A percentile compares a stretch with the other conserved stretches of the same genome.
Evolutionary conservation across 2,329 filamentous ascomycete genomes (phyloP).

Genomic region (Cryphonectria japonica): DNA sequence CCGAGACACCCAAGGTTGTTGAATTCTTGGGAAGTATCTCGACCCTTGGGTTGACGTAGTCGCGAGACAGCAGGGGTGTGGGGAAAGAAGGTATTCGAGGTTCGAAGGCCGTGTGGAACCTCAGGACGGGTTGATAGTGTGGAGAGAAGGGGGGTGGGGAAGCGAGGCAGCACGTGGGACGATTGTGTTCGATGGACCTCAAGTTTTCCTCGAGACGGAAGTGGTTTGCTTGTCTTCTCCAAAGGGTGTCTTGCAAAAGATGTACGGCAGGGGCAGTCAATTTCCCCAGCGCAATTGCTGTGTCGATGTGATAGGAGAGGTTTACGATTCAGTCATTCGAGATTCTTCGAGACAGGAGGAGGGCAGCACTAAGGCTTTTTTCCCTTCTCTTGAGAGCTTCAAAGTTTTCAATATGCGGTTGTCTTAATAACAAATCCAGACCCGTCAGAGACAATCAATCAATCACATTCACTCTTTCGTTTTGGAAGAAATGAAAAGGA

Average conservation of each 20-base stretch:
- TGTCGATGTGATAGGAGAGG: slow-evolving; percentile 5
- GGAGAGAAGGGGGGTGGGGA: slow-evolving; percentile 12
- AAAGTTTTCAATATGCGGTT: background rate
- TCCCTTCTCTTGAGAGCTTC: background rate
- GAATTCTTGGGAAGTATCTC: slow-evolving; percentile 21
- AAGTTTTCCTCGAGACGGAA: background rate
- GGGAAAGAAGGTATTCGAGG: slow-evolving; percentile 13
- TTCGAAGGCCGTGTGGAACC: slow-evolving; percentile 23
- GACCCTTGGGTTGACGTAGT: slow-evolving; percentile 23
- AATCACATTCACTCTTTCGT: background rate
- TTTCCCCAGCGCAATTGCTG: background rate
- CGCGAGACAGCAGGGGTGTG: slow-evolving; percentile 18
- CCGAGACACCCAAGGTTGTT: slow-evolving; percentile 15
- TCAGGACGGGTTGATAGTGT: slow-evolving; percentile 23
- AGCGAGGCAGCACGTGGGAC: slow-evolving; percentile 12
- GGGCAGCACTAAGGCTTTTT: background rate
- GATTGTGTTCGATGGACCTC: slow-evolving; percentile 6
- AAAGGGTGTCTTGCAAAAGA: background rate
- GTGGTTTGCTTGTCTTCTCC: background rate
- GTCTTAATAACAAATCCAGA: background rate
- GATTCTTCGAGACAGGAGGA: slow-evolving; percentile 1
- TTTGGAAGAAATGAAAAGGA: background rate
- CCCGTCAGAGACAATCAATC: background rate
- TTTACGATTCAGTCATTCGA: slow-evolving; percentile 1
- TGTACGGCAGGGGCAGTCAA: slow-evolving; percentile 2